These are phyloP conservation scores for Erysimum cheiranthoides DNA, from an alignment of 345 rosid genomes.

Conservation along the genomic window DNA sequence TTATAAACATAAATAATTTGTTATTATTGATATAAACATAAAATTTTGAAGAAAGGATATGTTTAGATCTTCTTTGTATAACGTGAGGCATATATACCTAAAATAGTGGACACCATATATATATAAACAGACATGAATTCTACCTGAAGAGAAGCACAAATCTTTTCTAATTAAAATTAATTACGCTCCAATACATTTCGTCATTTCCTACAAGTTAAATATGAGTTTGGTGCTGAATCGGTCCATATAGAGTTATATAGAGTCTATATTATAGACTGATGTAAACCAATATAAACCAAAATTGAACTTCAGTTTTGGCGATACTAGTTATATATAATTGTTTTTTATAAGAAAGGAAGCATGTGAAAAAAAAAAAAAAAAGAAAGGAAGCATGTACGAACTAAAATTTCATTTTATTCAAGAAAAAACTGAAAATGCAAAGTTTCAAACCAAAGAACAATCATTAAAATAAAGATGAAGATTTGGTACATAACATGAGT, in stretches of 20 bases:
- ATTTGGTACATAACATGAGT: too few relatives aligned
- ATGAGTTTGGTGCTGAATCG: not conserved
- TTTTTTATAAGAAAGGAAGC: too few relatives aligned
- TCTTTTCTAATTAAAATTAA: not conserved
- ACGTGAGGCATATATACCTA: conserved; percentile 26
- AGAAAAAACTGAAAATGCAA: too few relatives aligned
- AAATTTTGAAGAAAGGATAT: not conserved
- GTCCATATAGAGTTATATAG: not conserved
- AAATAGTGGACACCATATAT: conserved; percentile 26
- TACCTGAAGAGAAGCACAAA: conserved; percentile 22
- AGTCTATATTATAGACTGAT: not conserved
- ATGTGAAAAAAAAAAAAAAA: too few relatives aligned
- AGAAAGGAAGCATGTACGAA: too few relatives aligned
- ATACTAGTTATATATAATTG: not conserved
- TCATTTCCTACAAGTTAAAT: not conserved
- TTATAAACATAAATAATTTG: conserved; percentile 11
- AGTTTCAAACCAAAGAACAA: too few relatives aligned
- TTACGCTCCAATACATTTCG: not conserved
- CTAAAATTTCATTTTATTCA: too few relatives aligned
- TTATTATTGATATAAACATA: conserved; percentile 29
- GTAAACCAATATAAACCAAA: not conserved
- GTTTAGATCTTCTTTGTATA: conserved; percentile 14
- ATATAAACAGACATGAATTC: conserved; percentile 26
- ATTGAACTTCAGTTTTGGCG: not conserved
- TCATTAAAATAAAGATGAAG: too few relatives aligned